Evolutionary conservation across 2,329 filamentous ascomycete genomes (phyloP).

Genomic region (Aureobasidium namibiae): DNA sequence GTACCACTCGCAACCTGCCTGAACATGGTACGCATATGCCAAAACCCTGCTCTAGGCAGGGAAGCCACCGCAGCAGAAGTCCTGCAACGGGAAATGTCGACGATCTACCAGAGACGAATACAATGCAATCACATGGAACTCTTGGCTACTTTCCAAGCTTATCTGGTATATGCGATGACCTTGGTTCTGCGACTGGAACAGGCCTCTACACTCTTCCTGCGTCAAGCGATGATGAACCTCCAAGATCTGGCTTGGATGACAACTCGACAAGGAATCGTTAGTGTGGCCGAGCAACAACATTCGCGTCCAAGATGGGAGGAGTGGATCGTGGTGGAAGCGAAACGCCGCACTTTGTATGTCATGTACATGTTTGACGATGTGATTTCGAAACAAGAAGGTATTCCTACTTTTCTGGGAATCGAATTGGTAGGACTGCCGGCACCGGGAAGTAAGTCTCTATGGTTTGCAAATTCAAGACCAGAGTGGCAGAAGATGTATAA

Average conservation of each 20-base stretch:
- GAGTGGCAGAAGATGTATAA: constrained; percentile 3
- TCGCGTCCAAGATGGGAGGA: constrained; percentile 42
- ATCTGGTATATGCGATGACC: background rate
- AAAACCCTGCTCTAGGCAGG: background rate
- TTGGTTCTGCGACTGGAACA: background rate
- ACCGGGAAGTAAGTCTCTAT: background rate
- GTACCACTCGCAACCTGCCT: background rate
- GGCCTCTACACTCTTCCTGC: background rate
- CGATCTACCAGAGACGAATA: background rate
- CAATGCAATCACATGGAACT: background rate
- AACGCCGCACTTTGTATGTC: constrained; percentile 42
- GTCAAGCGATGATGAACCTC: background rate
- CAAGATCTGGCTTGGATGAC: background rate
- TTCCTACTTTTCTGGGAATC: constrained; percentile 41
- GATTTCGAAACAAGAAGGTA: constrained; percentile 34
- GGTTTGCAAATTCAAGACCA: background rate
- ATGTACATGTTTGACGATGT: constrained; percentile 49
- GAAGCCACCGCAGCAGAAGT: background rate
- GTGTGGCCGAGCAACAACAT: constrained; percentile 32
- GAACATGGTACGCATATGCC: background rate
- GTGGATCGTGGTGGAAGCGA: constrained; percentile 48
- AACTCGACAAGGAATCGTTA: constrained; percentile 34
- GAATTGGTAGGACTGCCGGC: constrained; percentile 41
- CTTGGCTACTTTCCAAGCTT: background rate
- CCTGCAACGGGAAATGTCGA: background rate